Evolutionary conservation across 164 flowering plant species (phyloP).

Genomic region (Annona squamosa): DNA sequence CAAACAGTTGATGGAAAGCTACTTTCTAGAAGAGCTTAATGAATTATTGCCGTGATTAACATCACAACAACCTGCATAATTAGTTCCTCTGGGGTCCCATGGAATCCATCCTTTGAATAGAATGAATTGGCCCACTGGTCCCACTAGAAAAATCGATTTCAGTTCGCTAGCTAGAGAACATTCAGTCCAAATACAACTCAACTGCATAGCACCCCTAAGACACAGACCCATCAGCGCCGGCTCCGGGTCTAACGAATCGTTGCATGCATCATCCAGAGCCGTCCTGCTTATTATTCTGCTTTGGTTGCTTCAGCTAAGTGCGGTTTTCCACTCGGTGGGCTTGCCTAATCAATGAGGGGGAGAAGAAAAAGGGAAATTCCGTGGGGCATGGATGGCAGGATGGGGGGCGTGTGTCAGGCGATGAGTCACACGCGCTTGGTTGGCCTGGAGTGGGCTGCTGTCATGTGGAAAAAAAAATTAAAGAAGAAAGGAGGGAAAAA

Average conservation of each 20-base stretch:
- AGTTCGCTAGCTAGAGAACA: too few relatives aligned
- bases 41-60: too few relatives aligned
- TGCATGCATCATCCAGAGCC: neutral
- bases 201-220: too few relatives aligned
- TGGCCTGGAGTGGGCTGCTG: neutral
- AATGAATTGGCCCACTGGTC: too few relatives aligned
- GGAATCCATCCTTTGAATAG: too few relatives aligned
- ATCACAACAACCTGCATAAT: too few relatives aligned
- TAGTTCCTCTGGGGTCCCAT: too few relatives aligned
- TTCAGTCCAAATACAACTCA: too few relatives aligned
- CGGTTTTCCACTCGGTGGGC: neutral
- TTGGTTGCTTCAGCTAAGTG: neutral
- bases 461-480: neutral
- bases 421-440: neutral
- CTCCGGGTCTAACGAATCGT: neutral
- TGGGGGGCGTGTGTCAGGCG: neutral
- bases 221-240: too few relatives aligned
- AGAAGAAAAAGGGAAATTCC: neutral
- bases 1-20: too few relatives aligned
- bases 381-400: neutral
- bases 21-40: too few relatives aligned
- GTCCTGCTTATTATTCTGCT: neutral
- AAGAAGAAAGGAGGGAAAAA: neutral
- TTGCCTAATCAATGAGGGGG: neutral
- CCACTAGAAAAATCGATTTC: too few relatives aligned